Percentiles rank a stretch among this genome's conserved stretches.
Evolutionary conservation across 202 grass and related monocot genomes (phyloP).

Genomic region (Setaria italica): DNA sequence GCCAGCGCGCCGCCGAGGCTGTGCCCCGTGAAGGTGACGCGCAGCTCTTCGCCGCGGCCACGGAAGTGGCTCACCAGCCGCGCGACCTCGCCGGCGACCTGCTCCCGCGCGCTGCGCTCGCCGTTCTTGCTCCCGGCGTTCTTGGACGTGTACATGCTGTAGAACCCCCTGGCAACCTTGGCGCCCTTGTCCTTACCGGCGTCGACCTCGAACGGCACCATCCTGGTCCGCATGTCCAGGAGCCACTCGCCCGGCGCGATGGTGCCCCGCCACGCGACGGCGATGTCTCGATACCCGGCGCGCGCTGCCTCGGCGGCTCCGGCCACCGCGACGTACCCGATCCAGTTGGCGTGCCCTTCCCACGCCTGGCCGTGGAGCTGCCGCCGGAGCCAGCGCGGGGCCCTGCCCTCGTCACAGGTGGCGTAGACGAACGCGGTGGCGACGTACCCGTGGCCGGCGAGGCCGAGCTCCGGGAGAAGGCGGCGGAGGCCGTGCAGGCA

Average conservation of each 20-base stretch:
- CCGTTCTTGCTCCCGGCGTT: not conserved
- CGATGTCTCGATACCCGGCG: not conserved
- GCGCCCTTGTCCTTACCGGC: not conserved
- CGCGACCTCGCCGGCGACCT: conserved; percentile 5
- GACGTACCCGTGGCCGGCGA: not conserved
- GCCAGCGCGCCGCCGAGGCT: not conserved
- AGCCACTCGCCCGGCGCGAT: not conserved
- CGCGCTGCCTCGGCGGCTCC: not conserved
- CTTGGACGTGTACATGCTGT: not conserved
- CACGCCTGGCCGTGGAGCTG: not conserved
- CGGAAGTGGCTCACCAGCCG: not conserved
- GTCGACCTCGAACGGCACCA: not conserved
- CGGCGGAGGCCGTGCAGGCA: not conserved
- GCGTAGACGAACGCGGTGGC: conserved; percentile 7
- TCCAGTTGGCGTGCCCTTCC: not conserved
- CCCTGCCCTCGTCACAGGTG: not conserved
- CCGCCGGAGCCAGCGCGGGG: not conserved
- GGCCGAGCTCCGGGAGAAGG: not conserved
- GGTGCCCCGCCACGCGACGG: conserved; percentile 4
- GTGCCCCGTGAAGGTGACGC: not conserved
- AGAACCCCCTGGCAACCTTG: not conserved
- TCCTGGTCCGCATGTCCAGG: not conserved
- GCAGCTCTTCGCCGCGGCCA: not conserved
- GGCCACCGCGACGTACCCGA: not conserved
- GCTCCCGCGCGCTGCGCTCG: not conserved